These are phyloP conservation scores for Tieghemostelium lacteum DNA, from an alignment of 78 protist species.

Conservation along the genomic window DNA sequence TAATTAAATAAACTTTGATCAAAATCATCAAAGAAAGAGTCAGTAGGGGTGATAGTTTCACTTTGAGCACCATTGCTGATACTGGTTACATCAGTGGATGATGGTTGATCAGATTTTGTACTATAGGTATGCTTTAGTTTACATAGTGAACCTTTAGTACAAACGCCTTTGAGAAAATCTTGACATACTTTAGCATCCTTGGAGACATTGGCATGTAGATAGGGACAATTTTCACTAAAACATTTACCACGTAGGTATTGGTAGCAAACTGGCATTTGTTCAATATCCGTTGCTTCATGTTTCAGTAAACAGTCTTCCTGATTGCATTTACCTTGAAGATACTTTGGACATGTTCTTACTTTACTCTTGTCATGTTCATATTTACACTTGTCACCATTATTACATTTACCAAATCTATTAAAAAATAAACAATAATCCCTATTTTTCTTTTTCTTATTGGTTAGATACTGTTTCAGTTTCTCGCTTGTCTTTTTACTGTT, in stretches of 20 bases:
- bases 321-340: slow-evolving; percentile 19
- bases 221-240: slow-evolving; percentile 53
- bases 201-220: slow-evolving; percentile 55
- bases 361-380: slow-evolving; percentile 40
- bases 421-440: slow-evolving; percentile 47
- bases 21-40: no score
- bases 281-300: slow-evolving; percentile 29
- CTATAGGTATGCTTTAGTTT: slow-evolving; percentile 37
- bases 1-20: no score
- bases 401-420: slow-evolving; percentile 75
- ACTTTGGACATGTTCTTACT: slow-evolving; percentile 49
- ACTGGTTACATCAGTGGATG: no score
- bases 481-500: slow-evolving; percentile 26
- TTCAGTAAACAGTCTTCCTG: slow-evolving; percentile 27
- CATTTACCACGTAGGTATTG: slow-evolving; percentile 26
- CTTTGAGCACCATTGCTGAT: no score
- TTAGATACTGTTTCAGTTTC: slow-evolving; percentile 1
- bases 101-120: no score
- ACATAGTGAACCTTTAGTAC: slow-evolving; percentile 61
- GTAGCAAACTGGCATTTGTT: slow-evolving; percentile 75
- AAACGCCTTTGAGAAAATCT: slow-evolving; percentile 52
- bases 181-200: slow-evolving; percentile 66
- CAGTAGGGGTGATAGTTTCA: no score
- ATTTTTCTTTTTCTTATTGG: neutral
- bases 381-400: slow-evolving; percentile 48